Percentiles rank a stretch among this genome's conserved stretches.
These are phyloP conservation scores for Cornus florida DNA, from an alignment of 148 eudicot genomes.

Conservation along the genomic window DNA sequence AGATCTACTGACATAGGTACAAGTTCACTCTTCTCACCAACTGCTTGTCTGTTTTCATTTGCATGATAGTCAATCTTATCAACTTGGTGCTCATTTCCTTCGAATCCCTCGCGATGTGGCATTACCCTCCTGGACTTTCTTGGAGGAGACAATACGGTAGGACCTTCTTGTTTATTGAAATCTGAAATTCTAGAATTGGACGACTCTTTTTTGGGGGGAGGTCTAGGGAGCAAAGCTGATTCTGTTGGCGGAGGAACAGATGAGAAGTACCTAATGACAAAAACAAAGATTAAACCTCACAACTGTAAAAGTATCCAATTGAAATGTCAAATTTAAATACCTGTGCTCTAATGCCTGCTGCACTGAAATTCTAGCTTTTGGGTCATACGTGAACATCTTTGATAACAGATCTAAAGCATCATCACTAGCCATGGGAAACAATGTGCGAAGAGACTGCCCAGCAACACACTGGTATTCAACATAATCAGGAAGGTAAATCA, in stretches of 20 bases:
- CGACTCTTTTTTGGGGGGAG: constrained; percentile 69
- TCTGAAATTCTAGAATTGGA: constrained; percentile 48
- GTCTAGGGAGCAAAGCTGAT: constrained; percentile 80
- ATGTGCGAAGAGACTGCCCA: constrained; percentile 71
- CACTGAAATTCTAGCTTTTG: constrained; percentile 79
- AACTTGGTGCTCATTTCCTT: constrained; percentile 48
- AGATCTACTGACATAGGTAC: constrained; percentile 89
- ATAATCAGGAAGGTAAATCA: constrained; percentile 88
- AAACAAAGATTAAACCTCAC: constrained; percentile 12
- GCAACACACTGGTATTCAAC: constrained; percentile 87
- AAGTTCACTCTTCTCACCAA: constrained; percentile 54
- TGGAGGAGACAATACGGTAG: constrained; percentile 90
- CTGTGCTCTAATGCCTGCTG: constrained; percentile 96
- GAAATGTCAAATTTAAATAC: constrained; percentile 29
- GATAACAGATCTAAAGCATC: constrained; percentile 89
- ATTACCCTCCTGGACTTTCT: constrained; percentile 87
- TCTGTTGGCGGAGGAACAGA: constrained; percentile 83
- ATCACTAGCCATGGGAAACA: constrained; percentile 96
- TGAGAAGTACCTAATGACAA: constrained; percentile 63
- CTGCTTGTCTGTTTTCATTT: constrained; percentile 47
- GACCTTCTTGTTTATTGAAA: constrained; percentile 62
- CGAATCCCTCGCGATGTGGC: constrained; percentile 74
- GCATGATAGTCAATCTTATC: constrained; percentile 59
- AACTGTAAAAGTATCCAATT: background rate
- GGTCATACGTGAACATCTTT: constrained; percentile 92